Base-by-base conservation (phyloP, 148 eudicot genomes). In the Fagopyrum tataricum region DNA sequence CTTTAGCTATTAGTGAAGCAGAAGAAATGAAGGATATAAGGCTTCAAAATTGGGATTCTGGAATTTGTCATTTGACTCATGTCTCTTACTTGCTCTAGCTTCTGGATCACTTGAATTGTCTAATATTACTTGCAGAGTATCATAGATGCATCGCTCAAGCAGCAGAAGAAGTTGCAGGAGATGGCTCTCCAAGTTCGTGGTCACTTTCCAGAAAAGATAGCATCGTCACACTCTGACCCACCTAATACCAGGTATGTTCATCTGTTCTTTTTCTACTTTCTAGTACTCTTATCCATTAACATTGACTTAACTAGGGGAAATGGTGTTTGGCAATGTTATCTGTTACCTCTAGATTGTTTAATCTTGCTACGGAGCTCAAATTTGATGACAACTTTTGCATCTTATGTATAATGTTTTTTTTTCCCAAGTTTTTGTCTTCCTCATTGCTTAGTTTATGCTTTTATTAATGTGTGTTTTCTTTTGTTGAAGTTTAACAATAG, bases 91-190 rank as follows among this genome's bases (percentile, higher is more conserved):
- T 6, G 3, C 12, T 58, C 37, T 58, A 58, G 24, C 13, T 37
- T 64, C 69, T 64, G 20, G 39, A 69, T 71, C n/a, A 46, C 55
- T 71, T 21, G 5, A 67, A 71, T 43, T 71, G 55, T 46, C 6
- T 46, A 21, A 44, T 26, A 46, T 71, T 71, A 44, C n/a, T 40
- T 81, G 86, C 85, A 93, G 98, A 93, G 83, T 76, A 80, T 93
- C 66, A 87, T 90, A 73, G 94, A 88, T 78, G 92, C 89, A 37
- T 88, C 96, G 0, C 80, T 90, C 26, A 76, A 77, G 75, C 98
- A 93, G 75, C 96, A 87, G 72, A 83, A 84, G 85, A 90, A 82
- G 74, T 80, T 93, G 81, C 90, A 93, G 76, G 84, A 79, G 59
- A 86, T 90, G 89, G 72, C 92, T 40, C 79, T 78, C 66, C 80